Evolutionary conservation across 2,329 filamentous ascomycete genomes (phyloP), one percentile per base, ranked within the genome.

Genomic region (Hymenoscyphus repandus): DNA sequence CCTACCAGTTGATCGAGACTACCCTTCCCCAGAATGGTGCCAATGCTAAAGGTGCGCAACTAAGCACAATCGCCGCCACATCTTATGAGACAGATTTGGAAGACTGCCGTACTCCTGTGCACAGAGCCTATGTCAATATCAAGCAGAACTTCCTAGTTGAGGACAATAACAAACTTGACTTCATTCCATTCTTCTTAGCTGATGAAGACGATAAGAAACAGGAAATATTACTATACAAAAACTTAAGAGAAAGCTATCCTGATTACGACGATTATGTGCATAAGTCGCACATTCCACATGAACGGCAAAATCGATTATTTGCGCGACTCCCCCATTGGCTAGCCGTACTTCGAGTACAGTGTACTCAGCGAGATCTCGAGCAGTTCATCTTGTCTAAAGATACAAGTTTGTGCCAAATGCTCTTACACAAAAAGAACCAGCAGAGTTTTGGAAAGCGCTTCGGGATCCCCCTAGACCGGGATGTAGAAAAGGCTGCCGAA

Each of bases 151-250:
- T 63, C 17, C 47, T 63, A 1, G 52, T 52, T 2, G 55, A 54
- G 27, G 63, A 65, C 50, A 56, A 60, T 38, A 58, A 60, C 22
- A 58, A 58, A 33, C 51, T 64, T 7, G 58, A 56, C 38, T 64
- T 57, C 37, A 50, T 62, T 31, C 61, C 62, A 27, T 58, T 58
- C 22, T 33, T 65, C 17, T 53, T 60, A 43, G 36, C 22, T 37
- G 27, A 45, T 2, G 45, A 42, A 6, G 33, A 15, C 17, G 22
- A 47, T 7, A 43, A 57, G 22, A 32, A 43, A 10, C 45, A 52
- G 33, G 39, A 31, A 9, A 52, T 53, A 12, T 38, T 46, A 40
- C 48, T 62, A 18, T 44, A 52, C 7, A 54, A 56, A 40, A 60
- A 64, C 6, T 20, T 62, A 12, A 46, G 58, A n/a, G 47, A 55